A percentile compares a stretch with the other conserved stretches of the same genome.
Evolutionary conservation across 331 rosid genomes (phyloP).

Genomic region (Telfairia occidentalis): DNA sequence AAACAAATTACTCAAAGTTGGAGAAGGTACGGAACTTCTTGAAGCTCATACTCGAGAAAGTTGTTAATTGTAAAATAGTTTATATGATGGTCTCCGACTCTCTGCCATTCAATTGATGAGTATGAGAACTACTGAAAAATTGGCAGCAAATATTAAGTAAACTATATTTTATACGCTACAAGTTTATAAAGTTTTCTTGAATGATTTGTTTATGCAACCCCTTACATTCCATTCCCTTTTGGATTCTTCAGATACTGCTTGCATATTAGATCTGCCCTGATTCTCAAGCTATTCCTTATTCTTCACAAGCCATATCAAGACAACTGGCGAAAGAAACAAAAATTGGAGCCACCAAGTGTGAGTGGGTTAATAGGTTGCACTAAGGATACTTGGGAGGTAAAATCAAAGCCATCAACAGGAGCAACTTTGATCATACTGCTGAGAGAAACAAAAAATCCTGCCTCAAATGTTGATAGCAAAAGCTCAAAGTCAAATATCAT

Average conservation of each 20-base stretch:
- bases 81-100: background rate
- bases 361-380: background rate
- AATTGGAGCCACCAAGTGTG: background rate
- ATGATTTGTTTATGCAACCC: background rate
- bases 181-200: background rate
- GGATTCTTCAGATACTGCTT: background rate
- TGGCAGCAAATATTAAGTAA: background rate
- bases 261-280: background rate
- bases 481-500: background rate
- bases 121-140: background rate
- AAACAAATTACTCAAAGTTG: background rate
- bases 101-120: background rate
- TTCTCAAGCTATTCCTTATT: background rate
- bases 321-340: background rate
- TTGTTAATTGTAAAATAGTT: background rate
- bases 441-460: background rate
- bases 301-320: background rate
- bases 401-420: background rate
- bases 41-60: background rate
- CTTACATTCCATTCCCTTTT: background rate
- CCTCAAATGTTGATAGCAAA: background rate
- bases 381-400: background rate
- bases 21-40: background rate
- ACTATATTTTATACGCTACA: background rate
- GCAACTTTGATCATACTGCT: background rate